Conservation (phyloP, 106 monocot species). For the Dendrobium chrysotoxum region DNA sequence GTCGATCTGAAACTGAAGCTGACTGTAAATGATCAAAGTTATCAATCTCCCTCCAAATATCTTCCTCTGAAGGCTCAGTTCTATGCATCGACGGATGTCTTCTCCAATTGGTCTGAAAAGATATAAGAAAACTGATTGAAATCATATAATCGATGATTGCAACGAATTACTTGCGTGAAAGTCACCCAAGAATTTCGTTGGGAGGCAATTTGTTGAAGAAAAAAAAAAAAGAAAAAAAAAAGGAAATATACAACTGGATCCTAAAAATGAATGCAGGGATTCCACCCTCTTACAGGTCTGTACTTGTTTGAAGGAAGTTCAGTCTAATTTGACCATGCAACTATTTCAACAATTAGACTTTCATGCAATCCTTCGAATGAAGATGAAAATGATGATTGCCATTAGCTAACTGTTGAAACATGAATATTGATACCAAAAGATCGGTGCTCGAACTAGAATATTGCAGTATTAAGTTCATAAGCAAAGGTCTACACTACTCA, state of each 20-base stretch:
- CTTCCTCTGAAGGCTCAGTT: too few species aligned
- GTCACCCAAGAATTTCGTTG: too few species aligned
- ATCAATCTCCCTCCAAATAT: too few species aligned
- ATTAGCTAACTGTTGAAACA: not conserved
- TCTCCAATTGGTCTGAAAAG: too few species aligned
- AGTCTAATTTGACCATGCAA: not conserved
- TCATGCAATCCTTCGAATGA: not conserved
- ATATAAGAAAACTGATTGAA: too few species aligned
- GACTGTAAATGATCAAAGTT: too few species aligned
- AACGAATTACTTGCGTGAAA: too few species aligned
- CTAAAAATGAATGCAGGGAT: slow-evolving; percentile 70
- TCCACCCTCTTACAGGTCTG: slow-evolving; percentile 80
- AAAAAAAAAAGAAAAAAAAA: too few species aligned
- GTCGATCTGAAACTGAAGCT: too few species aligned
- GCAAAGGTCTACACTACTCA: not conserved
- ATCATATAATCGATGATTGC: too few species aligned
- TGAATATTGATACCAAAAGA: not conserved
- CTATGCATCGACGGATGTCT: too few species aligned
- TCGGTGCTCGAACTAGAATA: not conserved
- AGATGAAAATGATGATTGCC: not conserved
- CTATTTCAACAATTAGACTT: not conserved
- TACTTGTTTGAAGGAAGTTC: not conserved
- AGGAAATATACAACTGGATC: slow-evolving; percentile 95
- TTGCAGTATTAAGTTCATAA: not conserved
- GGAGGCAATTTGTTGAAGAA: too few species aligned